Base-by-base conservation (phyloP, 768 basidiomycete species). In the Rhizopogon vinicolor region DNA sequence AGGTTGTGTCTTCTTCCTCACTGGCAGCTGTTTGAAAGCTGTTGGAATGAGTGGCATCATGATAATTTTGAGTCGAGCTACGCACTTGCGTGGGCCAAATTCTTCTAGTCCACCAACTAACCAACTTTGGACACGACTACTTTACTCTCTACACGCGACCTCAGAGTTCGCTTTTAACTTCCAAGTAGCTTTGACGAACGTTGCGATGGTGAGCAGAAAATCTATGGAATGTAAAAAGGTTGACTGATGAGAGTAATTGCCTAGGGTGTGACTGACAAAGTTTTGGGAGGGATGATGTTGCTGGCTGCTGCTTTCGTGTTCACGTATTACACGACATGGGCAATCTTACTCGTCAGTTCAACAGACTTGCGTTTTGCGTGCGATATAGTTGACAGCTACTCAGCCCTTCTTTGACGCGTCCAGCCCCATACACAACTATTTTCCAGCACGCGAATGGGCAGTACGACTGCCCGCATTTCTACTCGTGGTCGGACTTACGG, bases 401-500 rank as follows among this genome's bases (percentile, higher is more conserved):
- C 53, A 87, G 86, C 95, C 95, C 6, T 93, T 97, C 76, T 84
- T 97, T 58, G 86, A 91, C 55, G 58, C 77, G 1, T 78, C 83
- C 3, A 93, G 84, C 63, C 81, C 85, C 18, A 75, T 96, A 31
- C 91, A 94, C 59, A 60, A 65, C 42, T 85, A 82, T 72, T 98
- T 98, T 68, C 96, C 92, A 0, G 67, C 90, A 5, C 78, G 95
- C 48, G 93, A 97, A 75, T 98, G 94, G 93, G 95, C 93, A 9
- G 77, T 98, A 49, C 83, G 89, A 18, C 68, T 98, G 44, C 94
- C 95, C 40, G 87, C 90, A 2, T 81, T 92, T 68, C 74, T 95
- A 49, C 81, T 98, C 7, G 78, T 94, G 5, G 65, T 89, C 8
- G 95, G 94, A 6, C 72, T 97, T 39, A 77, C 85, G n/a, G 86